These are phyloP conservation scores for Mrakia gelida DNA, from an alignment of 768 basidiomycete species.

Conservation along the genomic window DNA sequence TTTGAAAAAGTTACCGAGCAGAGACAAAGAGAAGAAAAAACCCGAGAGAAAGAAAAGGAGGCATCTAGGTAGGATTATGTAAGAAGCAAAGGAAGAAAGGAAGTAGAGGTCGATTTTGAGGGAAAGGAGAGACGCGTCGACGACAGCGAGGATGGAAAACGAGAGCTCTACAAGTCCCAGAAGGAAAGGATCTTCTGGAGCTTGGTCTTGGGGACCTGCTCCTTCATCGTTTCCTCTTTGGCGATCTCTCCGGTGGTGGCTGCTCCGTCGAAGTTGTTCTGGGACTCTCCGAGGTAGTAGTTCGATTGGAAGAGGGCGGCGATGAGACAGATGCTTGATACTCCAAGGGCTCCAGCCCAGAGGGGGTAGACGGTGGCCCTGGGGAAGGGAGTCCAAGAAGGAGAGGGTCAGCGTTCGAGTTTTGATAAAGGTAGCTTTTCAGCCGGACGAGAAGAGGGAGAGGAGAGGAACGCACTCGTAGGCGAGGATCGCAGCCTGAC, in stretches of 20 bases:
- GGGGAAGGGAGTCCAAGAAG: slow-evolving; percentile 30
- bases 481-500: slow-evolving; percentile 26
- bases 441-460: not conserved
- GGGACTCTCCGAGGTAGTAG: not conserved
- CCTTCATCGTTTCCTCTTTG: not conserved
- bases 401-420: not conserved
- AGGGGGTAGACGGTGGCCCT: slow-evolving; percentile 39
- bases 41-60: no score
- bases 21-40: no score
- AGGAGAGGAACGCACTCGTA: slow-evolving; percentile 33
- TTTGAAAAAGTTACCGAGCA: no score
- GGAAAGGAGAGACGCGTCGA: no score
- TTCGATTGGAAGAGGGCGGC: slow-evolving; percentile 14
- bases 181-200: slow-evolving; percentile 11
- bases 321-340: slow-evolving; percentile 39
- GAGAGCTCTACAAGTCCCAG: slow-evolving; percentile 7
- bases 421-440: not conserved
- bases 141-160: no score
- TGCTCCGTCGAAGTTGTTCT: slow-evolving; percentile 1
- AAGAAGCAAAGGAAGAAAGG: no score
- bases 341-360: slow-evolving; percentile 40
- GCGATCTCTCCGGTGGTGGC: not conserved
- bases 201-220: slow-evolving; percentile 15
- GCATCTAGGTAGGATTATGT: no score
- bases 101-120: no score